Conservation (phyloP, 2,329 filamentous ascomycete genomes). For the Aspergillus ustus region DNA sequence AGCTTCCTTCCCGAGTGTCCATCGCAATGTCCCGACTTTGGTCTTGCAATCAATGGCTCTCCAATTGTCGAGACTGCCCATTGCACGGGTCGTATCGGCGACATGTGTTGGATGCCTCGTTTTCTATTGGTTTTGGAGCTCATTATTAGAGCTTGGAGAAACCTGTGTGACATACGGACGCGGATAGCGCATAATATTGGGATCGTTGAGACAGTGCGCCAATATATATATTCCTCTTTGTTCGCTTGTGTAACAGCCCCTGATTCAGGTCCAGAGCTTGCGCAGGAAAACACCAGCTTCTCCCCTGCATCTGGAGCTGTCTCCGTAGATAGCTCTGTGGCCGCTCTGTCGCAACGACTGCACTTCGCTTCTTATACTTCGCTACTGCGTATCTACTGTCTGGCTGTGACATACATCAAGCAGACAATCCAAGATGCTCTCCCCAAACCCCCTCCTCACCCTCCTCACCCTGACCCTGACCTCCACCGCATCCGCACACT, state of each 20-base stretch:
- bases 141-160: neutral
- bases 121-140: constrained; percentile 4
- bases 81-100: neutral
- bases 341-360: neutral
- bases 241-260: neutral
- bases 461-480: constrained; percentile 21
- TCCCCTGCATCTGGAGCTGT: neutral
- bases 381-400: neutral
- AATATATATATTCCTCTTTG: neutral
- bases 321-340: too few relatives aligned
- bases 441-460: constrained; percentile 15
- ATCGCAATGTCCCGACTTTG: neutral
- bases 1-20: neutral
- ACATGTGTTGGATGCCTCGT: constrained; percentile 9
- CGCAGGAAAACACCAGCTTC: neutral
- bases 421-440: constrained; percentile 11
- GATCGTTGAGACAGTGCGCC: neutral
- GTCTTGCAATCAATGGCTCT: neutral
- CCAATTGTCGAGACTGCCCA: neutral
- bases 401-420: neutral
- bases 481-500: constrained; percentile 28
- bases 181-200: neutral
- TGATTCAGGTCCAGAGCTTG: neutral
- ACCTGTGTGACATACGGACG: neutral
- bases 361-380: neutral